Conservation (phyloP, 148 eudicot species). For the Drosera capensis region DNA sequence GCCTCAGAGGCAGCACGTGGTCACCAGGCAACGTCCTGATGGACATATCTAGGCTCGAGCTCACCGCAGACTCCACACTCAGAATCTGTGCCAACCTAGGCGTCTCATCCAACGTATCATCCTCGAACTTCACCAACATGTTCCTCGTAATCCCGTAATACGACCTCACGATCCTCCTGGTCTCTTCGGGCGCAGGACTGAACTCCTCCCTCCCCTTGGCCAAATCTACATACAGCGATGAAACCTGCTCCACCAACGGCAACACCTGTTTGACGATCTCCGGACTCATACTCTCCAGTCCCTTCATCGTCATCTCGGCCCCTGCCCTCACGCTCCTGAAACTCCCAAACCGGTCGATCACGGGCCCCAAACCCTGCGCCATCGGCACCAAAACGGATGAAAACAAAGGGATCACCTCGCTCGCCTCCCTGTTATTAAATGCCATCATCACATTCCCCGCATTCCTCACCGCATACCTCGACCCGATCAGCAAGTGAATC, state of each 20-base stretch:
- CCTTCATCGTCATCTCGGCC: constrained; percentile 91
- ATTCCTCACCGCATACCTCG: constrained; percentile 81
- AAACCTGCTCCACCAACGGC: constrained; percentile 90
- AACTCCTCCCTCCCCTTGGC: constrained; percentile 80
- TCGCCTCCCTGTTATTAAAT: constrained; percentile 90
- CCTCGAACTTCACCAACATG: constrained; percentile 82
- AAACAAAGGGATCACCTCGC: constrained; percentile 65
- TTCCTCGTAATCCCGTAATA: constrained; percentile 81
- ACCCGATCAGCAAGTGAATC: constrained; percentile 83
- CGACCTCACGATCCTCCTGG: constrained; percentile 66
- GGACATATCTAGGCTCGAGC: constrained; percentile 80
- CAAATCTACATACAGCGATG: constrained; percentile 91
- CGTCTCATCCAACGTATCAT: constrained; percentile 86
- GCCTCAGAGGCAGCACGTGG: constrained; percentile 83
- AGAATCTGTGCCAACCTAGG: constrained; percentile 71
- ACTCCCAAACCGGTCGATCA: constrained; percentile 64
- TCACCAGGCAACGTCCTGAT: constrained; percentile 81
- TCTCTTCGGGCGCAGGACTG: constrained; percentile 89
- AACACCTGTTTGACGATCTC: constrained; percentile 85
- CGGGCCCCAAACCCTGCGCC: constrained; percentile 77
- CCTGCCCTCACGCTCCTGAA: constrained; percentile 77
- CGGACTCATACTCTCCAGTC: constrained; percentile 82
- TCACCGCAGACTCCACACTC: constrained; percentile 63
- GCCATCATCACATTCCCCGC: constrained; percentile 78
- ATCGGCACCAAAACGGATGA: constrained; percentile 82